A percentile compares a stretch with the other conserved stretches of the same genome.
Evolutionary conservation across 768 basidiomycete genomes (phyloP).

Genomic region (Boletus edulis): DNA sequence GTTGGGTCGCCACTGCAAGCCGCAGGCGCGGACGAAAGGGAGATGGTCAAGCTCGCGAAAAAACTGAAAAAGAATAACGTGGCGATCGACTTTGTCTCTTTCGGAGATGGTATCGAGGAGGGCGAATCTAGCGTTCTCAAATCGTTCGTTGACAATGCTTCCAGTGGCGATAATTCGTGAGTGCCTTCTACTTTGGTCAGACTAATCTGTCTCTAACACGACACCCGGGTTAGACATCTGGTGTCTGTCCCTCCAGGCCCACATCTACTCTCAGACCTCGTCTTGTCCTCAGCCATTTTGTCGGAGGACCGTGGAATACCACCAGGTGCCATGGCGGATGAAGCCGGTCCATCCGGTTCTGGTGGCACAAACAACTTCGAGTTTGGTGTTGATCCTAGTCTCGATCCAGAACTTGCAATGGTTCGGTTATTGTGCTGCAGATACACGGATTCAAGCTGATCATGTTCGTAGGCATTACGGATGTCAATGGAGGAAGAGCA

Average conservation of each 20-base stretch:
- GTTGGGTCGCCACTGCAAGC: slow-evolving; percentile 86
- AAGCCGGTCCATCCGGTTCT: slow-evolving; percentile 47
- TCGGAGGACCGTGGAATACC: slow-evolving; percentile 78
- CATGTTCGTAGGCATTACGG: slow-evolving; percentile 69
- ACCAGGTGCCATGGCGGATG: slow-evolving; percentile 51
- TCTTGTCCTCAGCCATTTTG: slow-evolving; percentile 80
- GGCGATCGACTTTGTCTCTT: slow-evolving; percentile 86
- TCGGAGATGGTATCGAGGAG: slow-evolving; percentile 86
- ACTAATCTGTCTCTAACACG: neutral
- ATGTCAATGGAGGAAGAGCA: slow-evolving; percentile 97
- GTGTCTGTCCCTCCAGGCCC: slow-evolving; percentile 75
- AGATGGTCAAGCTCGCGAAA: slow-evolving; percentile 87
- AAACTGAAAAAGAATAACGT: slow-evolving; percentile 99
- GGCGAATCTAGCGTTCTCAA: slow-evolving; percentile 65
- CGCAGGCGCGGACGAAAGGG: slow-evolving; percentile 67
- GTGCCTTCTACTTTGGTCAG: slow-evolving; percentile 26
- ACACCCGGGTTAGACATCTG: slow-evolving; percentile 58
- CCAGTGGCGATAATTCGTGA: slow-evolving; percentile 84
- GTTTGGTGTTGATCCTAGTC: slow-evolving; percentile 90
- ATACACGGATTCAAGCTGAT: neutral
- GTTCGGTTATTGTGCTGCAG: slow-evolving; percentile 39
- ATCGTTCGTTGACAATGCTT: slow-evolving; percentile 80
- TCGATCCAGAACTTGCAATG: slow-evolving; percentile 97
- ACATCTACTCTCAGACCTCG: slow-evolving; percentile 77
- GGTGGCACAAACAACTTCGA: slow-evolving; percentile 62